Percentiles rank a stretch among this genome's conserved stretches.
Conservation (phyloP, 306 rosid genomes). For the Cicer pinnatifidum region DNA sequence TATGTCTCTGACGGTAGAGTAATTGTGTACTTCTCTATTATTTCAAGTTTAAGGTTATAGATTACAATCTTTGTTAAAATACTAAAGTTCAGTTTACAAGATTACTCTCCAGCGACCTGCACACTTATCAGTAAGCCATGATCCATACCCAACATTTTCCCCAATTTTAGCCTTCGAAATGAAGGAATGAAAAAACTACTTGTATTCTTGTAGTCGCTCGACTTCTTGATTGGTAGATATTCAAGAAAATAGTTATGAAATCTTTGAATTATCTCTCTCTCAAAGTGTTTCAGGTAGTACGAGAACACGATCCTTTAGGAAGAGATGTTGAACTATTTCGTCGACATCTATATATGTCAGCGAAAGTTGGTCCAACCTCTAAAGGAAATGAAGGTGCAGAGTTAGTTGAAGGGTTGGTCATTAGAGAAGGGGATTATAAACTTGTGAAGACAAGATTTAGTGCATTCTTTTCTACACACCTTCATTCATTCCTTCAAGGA, state of each 20-base stretch:
- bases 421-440: slow-evolving; percentile 82
- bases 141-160: no score
- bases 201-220: no score
- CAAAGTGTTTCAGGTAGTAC: slow-evolving; percentile 64
- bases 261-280: slow-evolving; percentile 10
- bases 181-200: no score
- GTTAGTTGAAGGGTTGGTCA: slow-evolving; percentile 73
- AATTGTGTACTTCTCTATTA: no score
- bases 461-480: slow-evolving; percentile 85
- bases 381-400: slow-evolving; percentile 78
- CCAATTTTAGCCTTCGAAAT: no score
- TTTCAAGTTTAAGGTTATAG: no score
- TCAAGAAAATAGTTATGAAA: slow-evolving; percentile 14
- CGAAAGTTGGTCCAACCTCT: slow-evolving; percentile 58
- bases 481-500: slow-evolving; percentile 73
- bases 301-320: slow-evolving; percentile 84
- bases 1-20: no score
- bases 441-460: slow-evolving; percentile 88
- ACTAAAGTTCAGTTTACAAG: no score
- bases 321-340: slow-evolving; percentile 92
- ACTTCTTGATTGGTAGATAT: background rate
- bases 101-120: no score
- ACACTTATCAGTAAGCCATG: no score
- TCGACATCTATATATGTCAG: slow-evolving; percentile 60
- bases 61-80: no score